These are phyloP conservation scores for Acacia pycnantha DNA, from an alignment of 331 rosid species.

Conservation along the genomic window DNA sequence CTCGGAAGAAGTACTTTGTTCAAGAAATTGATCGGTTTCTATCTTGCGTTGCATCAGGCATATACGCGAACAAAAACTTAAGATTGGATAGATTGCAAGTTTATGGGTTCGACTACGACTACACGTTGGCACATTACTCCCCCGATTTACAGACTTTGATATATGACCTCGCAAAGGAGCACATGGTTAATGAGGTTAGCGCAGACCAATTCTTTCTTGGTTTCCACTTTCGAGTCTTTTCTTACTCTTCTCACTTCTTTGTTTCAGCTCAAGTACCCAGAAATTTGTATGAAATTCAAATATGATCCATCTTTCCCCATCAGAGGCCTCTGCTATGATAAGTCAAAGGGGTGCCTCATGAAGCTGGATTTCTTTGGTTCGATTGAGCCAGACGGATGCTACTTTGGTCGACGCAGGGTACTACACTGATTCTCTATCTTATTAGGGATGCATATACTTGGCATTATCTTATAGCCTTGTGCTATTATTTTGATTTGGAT, in stretches of 20 bases:
- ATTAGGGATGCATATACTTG: background rate
- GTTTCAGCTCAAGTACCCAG: constrained; percentile 89
- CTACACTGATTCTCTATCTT: constrained; percentile 14
- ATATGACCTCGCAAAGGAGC: constrained; percentile 88
- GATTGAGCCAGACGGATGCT: constrained; percentile 83
- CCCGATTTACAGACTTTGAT: constrained; percentile 80
- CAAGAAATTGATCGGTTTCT: background rate
- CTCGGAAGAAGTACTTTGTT: background rate
- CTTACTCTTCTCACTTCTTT: constrained; percentile 27
- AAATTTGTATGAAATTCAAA: constrained; percentile 65
- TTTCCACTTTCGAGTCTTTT: background rate
- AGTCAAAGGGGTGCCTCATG: constrained; percentile 81
- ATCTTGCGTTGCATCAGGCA: constrained; percentile 54
- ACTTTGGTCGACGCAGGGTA: constrained; percentile 92
- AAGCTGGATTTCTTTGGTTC: constrained; percentile 94
- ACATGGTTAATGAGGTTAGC: constrained; percentile 84
- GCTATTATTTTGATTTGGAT: background rate
- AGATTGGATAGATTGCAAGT: constrained; percentile 81
- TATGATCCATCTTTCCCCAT: constrained; percentile 90
- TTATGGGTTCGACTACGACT: constrained; percentile 93
- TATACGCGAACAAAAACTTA: constrained; percentile 81
- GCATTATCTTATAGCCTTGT: background rate
- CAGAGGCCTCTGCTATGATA: constrained; percentile 89
- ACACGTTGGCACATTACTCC: constrained; percentile 93
- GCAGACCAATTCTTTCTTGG: background rate